These are phyloP conservation scores for Cryptococcus sp. DNA, from an alignment of 1,284 basidiomycete species.

Conservation along the genomic window DNA sequence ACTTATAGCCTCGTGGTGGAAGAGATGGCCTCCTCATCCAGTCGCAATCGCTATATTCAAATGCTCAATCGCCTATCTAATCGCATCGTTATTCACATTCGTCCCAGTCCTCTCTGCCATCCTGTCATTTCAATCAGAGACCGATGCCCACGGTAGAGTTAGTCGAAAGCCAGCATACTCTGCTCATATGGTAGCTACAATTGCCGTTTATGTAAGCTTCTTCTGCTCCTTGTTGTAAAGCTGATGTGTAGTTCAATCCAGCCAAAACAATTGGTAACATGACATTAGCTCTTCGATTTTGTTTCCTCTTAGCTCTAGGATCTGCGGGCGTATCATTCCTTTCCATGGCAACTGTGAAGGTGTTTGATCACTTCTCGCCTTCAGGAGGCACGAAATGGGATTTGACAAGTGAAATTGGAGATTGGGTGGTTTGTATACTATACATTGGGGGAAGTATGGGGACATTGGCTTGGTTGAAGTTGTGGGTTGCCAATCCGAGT, in stretches of 20 bases:
- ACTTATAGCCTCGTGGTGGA: too few species aligned
- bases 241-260: constrained; percentile 46
- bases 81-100: constrained; percentile 91
- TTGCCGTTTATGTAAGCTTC: constrained; percentile 54
- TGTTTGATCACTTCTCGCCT: constrained; percentile 57
- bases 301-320: constrained; percentile 57
- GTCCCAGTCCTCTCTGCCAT: constrained; percentile 53
- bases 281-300: constrained; percentile 56
- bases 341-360: constrained; percentile 74
- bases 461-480: constrained; percentile 65
- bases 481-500: constrained; percentile 81
- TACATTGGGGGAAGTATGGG: constrained; percentile 83
- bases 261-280: constrained; percentile 80
- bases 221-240: constrained; percentile 2
- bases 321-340: constrained; percentile 76
- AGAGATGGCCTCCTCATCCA: constrained; percentile 25
- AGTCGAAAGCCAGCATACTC: constrained; percentile 60
- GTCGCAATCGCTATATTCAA: constrained; percentile 60
- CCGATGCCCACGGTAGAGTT: constrained; percentile 51
- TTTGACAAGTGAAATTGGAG: constrained; percentile 42
- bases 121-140: constrained; percentile 45
- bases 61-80: constrained; percentile 83
- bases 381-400: constrained; percentile 35
- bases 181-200: constrained; percentile 87
- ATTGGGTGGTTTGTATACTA: constrained; percentile 57